Base-by-base conservation (phyloP, 2,329 filamentous ascomycete species). In the Apiospora marii region DNA sequence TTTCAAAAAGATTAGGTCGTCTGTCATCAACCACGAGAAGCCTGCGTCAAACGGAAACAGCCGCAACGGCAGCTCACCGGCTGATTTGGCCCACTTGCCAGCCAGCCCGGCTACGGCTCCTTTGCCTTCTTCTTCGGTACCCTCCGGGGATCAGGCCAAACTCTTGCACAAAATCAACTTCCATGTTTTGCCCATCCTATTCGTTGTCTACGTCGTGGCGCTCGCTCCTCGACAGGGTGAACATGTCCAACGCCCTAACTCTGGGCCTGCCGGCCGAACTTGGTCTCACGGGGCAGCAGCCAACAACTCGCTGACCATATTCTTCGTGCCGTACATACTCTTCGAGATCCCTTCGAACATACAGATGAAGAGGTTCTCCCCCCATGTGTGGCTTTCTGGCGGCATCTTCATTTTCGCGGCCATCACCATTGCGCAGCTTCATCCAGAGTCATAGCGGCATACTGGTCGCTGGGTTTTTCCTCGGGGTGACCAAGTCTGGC, bases 401-500 rank as follows among this genome's bases (percentile, higher is more conserved):
- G 43, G 41, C 24, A 12, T 43, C 30, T 19, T 70, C 10, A 27
- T 68, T 10, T 80, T 79, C 79, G 37, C 68, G 71, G 73, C 77
- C 13, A 48, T 76, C 51, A 76, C 76, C 8, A 79, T 78, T 14
- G 79, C 79, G 37, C 74, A 76, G 81, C 2, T 76, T 81, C 43
- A 74, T 76, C 27, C 74, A 71, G 4, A 78, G 74, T 68, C 80
- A 78, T 53, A 76, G 73, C 16, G 75, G 76, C 2, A 74, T 82
- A 5, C 71, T 82, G n/a, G 73, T 74, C 1, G 68, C 74, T 51
- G 78, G 81, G 5, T 74, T 82, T 27, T 76, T 83, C 69, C 74
- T 83, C 49, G 82, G 81, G 2, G 70, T 82, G 27, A 79, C 81
- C 34, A 81, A 82, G 68, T 79, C 69, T 1, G 80, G 80, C 24